Evolutionary conservation across 2,329 filamentous ascomycete genomes (phyloP).

Genomic region (Colletotrichum cuscutae): DNA sequence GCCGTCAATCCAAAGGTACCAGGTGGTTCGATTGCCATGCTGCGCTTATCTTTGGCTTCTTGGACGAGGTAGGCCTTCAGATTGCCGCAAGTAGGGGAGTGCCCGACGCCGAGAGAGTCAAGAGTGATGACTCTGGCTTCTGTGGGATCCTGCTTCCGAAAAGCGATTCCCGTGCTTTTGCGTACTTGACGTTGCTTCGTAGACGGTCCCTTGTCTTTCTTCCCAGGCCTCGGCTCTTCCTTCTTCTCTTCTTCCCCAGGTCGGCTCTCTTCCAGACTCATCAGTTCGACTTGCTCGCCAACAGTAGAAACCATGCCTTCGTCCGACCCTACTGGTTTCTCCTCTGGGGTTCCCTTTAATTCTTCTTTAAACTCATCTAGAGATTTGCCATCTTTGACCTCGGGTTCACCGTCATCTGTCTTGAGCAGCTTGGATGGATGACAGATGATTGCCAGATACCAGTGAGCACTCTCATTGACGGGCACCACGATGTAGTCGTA

Average conservation of each 20-base stretch:
- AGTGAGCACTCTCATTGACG: slow-evolving; percentile 87
- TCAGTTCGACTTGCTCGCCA: slow-evolving; percentile 12
- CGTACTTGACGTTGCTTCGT: slow-evolving; percentile 30
- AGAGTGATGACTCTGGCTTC: slow-evolving; percentile 83
- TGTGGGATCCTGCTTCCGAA: slow-evolving; percentile 56
- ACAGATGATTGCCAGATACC: slow-evolving; percentile 96
- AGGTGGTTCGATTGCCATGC: slow-evolving; percentile 50
- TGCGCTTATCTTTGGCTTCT: slow-evolving; percentile 75
- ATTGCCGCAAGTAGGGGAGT: slow-evolving; percentile 71
- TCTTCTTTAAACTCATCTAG: slow-evolving; percentile 24
- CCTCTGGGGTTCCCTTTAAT: not conserved
- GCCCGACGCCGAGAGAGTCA: slow-evolving; percentile 80
- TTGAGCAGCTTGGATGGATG: slow-evolving; percentile 76
- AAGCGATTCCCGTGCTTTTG: slow-evolving; percentile 11
- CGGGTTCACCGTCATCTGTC: slow-evolving; percentile 16
- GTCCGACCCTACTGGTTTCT: not conserved
- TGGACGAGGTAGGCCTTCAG: slow-evolving; percentile 81
- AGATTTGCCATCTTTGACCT: not conserved
- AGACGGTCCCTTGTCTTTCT: not conserved
- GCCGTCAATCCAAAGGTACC: slow-evolving; percentile 69
- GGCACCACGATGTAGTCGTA: slow-evolving; percentile 93
- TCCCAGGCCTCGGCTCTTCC: slow-evolving; percentile 18
- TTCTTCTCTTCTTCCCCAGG: not conserved
- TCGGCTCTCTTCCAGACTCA: slow-evolving; percentile 21
- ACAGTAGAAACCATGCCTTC: slow-evolving; percentile 14